Conservation (phyloP, 139 green algal species). For the Mesotaenium endlicherianum region DNA sequence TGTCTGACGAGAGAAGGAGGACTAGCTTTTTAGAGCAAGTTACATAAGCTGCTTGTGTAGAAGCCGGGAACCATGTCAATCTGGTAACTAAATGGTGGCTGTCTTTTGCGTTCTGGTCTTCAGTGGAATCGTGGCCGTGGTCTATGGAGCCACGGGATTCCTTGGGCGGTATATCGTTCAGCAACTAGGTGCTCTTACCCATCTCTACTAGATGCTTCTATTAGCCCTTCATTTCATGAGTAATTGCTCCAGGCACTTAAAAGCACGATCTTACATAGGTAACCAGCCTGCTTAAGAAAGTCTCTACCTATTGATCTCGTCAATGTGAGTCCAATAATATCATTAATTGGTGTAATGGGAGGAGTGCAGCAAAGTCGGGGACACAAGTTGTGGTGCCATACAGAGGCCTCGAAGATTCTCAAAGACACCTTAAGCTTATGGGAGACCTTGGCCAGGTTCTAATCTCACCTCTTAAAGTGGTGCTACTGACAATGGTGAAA, state of each 20-base stretch:
- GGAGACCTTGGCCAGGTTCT: constrained; percentile 86
- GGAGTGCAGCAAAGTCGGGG: too few species aligned
- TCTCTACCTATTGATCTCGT: too few species aligned
- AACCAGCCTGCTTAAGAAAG: too few species aligned
- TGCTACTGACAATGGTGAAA: too few species aligned
- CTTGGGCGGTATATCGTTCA: constrained; percentile 90
- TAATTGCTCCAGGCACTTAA: too few species aligned
- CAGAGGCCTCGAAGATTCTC: constrained; percentile 78
- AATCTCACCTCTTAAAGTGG: too few species aligned
- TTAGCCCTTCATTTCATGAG: too few species aligned
- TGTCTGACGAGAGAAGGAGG: not conserved
- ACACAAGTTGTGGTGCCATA: constrained; percentile 82
- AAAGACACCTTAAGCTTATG: constrained; percentile 89
- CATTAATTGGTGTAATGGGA: too few species aligned
- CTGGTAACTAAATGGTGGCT: not conserved
- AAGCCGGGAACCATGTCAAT: not conserved
- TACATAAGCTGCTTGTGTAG: not conserved
- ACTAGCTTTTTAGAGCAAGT: not conserved
- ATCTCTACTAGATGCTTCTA: too few species aligned
- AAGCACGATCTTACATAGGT: too few species aligned
- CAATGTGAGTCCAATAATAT: too few species aligned
- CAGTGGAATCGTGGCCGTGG: constrained; percentile 80
- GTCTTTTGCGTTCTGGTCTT: not conserved
- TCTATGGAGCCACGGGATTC: constrained; percentile 94
- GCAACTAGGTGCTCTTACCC: constrained; percentile 76